These are phyloP conservation scores for Stagonosporopsis rhizophila DNA, from an alignment of 2,329 filamentous ascomycete species.

Conservation along the genomic window DNA sequence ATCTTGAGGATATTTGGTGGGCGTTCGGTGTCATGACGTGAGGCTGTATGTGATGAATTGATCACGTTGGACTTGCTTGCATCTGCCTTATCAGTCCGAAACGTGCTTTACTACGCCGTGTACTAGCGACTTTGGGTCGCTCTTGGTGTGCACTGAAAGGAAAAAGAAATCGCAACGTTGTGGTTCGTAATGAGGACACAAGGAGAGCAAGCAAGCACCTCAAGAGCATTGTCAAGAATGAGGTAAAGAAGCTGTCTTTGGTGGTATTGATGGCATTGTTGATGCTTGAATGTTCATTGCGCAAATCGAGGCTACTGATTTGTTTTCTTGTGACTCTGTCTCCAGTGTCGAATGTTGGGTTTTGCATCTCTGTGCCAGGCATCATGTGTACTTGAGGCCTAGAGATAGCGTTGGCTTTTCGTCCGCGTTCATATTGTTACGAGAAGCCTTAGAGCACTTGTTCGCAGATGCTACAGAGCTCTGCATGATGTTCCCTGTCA, in stretches of 20 bases:
- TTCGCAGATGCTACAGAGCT: background rate
- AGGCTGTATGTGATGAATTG: background rate
- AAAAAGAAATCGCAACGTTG: background rate
- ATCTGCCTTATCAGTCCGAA: background rate
- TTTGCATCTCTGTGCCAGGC: background rate
- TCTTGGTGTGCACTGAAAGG: background rate
- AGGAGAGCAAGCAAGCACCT: background rate
- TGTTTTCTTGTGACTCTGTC: background rate
- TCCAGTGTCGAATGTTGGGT: background rate
- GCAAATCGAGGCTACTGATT: background rate
- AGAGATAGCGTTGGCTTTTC: background rate
- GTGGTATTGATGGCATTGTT: background rate
- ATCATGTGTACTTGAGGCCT: background rate
- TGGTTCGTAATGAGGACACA: background rate
- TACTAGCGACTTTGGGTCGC: background rate
- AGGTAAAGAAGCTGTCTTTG: background rate
- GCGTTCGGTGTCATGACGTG: background rate
- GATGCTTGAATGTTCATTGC: background rate
- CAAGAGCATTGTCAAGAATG: background rate
- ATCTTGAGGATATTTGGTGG: background rate
- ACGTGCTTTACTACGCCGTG: background rate
- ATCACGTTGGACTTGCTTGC: background rate
- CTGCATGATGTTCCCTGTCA: background rate
- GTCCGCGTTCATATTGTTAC: background rate
- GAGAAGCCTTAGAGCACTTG: background rate